Base-by-base conservation (phyloP, 78 protist species). In the Protostelium mycophagum region DNA sequence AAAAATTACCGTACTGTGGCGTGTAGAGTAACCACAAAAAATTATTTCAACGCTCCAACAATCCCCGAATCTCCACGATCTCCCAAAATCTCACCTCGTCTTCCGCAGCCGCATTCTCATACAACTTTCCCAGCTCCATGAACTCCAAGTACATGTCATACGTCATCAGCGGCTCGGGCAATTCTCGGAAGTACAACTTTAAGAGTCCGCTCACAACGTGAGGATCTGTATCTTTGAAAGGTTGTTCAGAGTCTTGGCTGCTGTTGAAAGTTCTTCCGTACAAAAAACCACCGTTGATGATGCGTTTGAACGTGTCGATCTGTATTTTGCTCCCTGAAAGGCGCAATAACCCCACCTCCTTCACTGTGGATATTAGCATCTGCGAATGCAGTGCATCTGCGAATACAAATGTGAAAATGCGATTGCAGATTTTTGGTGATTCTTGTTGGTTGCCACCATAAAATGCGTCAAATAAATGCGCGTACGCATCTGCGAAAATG, bases 151-250 rank as follows among this genome's bases (percentile, higher is more conserved):
- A 93, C 51, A 37, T 34, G 37, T 91, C 93, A 89, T 89, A 95
- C 86, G 95, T 25, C 84, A 91, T 85, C 31, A 95, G 86, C n/a
- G 97, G 97, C 37, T 91, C 93, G 73, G 97, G 97, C 83, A 95
- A 38, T 36, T 93, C 96, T 38, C 97, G 38, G 38, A 95, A 84
- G 83, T 93, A 95, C 34, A 86, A 89, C 87, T 95, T 95, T 28
- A 95, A 85, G 25, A 91, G 73, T 5, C 91, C 91, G 29, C 95
- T 87, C 37, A 95, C 93, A 31, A 83, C 10, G 88, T 92, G 93
- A 39, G 95, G 91, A 38, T 38, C 89, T 34, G 90, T 34, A 51
- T 35, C 35, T 34, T 51, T 5, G 16, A 51, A 51, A 16, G 73
- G 73, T 25, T 51, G 5, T 5, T 5, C 73, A 51, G 73, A 51